Evolutionary conservation across 1,139 yeast species (phyloP).

Genomic region (Debaryomyces nepalensis): DNA sequence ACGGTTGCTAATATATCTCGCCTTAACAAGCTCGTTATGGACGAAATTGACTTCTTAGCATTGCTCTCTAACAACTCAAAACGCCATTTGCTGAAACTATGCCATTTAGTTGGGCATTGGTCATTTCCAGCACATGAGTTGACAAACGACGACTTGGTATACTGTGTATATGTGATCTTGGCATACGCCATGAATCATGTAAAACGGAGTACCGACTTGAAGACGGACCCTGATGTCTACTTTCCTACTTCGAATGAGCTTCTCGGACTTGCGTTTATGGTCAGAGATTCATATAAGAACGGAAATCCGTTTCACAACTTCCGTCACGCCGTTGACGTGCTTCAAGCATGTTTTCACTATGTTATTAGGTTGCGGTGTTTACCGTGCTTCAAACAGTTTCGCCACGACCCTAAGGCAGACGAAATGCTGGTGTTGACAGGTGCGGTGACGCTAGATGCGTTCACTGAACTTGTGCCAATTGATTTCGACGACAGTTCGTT

Average conservation of each 20-base stretch:
- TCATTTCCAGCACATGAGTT: constrained; percentile 73
- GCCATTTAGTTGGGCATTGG: constrained; percentile 53
- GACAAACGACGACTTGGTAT: constrained; percentile 67
- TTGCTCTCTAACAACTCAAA: constrained; percentile 33
- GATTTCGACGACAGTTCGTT: background rate
- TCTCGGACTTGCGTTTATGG: constrained; percentile 60
- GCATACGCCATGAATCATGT: constrained; percentile 49
- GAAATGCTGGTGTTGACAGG: constrained; percentile 21
- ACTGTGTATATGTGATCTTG: constrained; percentile 62
- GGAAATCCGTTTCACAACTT: constrained; percentile 94
- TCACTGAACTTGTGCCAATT: constrained; percentile 9
- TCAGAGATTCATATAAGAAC: constrained; percentile 77
- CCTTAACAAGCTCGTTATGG: constrained; percentile 34
- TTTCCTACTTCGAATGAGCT: constrained; percentile 49
- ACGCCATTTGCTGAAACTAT: constrained; percentile 31
- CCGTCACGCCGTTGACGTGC: constrained; percentile 92
- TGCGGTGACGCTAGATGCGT: background rate
- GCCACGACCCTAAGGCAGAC: constrained; percentile 33
- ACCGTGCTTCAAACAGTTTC: constrained; percentile 45
- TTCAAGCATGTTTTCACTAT: constrained; percentile 84
- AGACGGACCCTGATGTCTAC: constrained; percentile 20
- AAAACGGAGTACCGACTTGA: constrained; percentile 20
- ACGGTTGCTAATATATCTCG: constrained; percentile 29
- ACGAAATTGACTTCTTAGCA: constrained; percentile 44
- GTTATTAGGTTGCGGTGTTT: constrained; percentile 53